phyloP scores from a whole-genome alignment of 1,139 yeast species.

The Blastobotrys petasosporus region DNA sequence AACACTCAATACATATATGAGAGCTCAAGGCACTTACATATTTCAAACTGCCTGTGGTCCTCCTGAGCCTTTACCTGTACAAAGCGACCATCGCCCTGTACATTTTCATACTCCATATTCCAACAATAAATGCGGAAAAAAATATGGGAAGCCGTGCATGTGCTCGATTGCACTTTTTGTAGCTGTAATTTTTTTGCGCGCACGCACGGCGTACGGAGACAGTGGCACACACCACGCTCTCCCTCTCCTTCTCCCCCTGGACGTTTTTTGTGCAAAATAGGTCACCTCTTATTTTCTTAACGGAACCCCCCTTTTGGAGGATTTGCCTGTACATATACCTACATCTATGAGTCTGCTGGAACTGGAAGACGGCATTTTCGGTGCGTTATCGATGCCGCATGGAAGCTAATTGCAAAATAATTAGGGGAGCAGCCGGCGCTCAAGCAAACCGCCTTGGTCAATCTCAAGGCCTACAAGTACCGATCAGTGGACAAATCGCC shows the following conservation, averaged over 20 bases:
- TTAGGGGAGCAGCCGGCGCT: conserved; percentile 22
- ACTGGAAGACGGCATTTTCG: conserved; percentile 10
- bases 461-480: conserved; percentile 26
- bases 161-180: conserved; percentile 3
- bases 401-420: conserved; percentile 1
- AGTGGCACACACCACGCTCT: not conserved
- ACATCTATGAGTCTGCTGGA: conserved; percentile 10
- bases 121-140: not conserved
- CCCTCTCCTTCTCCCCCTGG: no score
- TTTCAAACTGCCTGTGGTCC: conserved; percentile 32
- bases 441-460: conserved; percentile 22
- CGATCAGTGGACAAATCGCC: conserved; percentile 63
- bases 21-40: conserved; percentile 27
- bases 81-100: conserved; percentile 22
- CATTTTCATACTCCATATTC: conserved; percentile 14
- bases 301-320: not conserved
- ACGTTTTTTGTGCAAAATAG: no score
- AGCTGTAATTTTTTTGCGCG: not conserved
- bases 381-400: conserved; percentile 1
- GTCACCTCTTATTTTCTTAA: not conserved
- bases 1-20: no score
- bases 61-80: conserved; percentile 25
- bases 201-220: no score
- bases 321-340: not conserved
- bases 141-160: conserved; percentile 4